Base-by-base conservation (phyloP, 768 basidiomycete genomes). In the Harrya chromipes region DNA sequence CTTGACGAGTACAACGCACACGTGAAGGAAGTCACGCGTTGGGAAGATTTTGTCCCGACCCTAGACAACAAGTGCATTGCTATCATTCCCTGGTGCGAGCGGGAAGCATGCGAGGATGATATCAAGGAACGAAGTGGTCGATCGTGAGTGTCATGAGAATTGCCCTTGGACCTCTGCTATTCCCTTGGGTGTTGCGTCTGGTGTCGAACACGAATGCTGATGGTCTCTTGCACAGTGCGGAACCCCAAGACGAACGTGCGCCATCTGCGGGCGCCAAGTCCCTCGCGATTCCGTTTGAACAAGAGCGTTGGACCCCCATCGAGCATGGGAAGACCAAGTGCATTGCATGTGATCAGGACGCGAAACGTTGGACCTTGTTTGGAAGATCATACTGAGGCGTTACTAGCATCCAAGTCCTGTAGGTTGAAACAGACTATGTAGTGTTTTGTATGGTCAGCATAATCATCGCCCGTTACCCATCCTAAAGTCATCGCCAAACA, bases 231-330 rank as follows among this genome's bases (percentile, higher is more conserved):
- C 3, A 51, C 57, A 93, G 88, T 54, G 78, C 88, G 52, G 91
- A 94, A 66, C 87, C 84, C 5, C 85, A 86, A 59, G 97, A 99
- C 63, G 93, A 93, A 65, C 89, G 91, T 27, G 95, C 94, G 16
- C 97, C 97, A 0, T 94, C 93, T 14, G 94, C 97, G 12, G 97
- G 97, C 43, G 97, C 97, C 51, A 99, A 99, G 69, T 92, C 92
- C 0, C 84, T 99, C 4, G 88, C 87, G 59, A 98, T 98, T 72
- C 97, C 97, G 5, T 94, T 94, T 67, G 90, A 97, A 60, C 97
- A 98, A 70, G 77, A 73, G 4, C 81, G 79, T 33, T 98, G 86
- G 83, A 75, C 83, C 6, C 72, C 81, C 27, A 90, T 95, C 67
- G 84, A 87, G 60, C 79, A 77, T 40, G 90, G 91, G 47, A 81